Conservation (phyloP, 371 early-diverging fungal species). For the Mortierella sp. region DNA sequence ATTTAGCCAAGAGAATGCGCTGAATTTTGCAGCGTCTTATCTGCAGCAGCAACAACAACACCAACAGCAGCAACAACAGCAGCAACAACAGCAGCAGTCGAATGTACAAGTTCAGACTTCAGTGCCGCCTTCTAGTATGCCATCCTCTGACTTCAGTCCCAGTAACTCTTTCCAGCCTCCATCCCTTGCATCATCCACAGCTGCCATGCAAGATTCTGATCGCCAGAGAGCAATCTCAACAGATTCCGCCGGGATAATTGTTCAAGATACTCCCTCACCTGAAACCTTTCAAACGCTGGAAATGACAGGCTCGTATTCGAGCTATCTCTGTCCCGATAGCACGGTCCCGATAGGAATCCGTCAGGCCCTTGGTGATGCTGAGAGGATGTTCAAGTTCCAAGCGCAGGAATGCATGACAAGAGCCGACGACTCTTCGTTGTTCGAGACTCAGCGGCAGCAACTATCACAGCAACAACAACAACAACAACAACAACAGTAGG, state of each 20-base stretch:
- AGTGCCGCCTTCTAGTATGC: not conserved
- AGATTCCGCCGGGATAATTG: not conserved
- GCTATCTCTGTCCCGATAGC: constrained; percentile 29
- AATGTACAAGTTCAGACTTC: not conserved
- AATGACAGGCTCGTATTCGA: constrained; percentile 23
- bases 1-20: constrained; percentile 20
- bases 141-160: constrained; percentile 1
- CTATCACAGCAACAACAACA: constrained; percentile 1
- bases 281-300: constrained; percentile 29
- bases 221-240: constrained; percentile 5
- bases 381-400: constrained; percentile 34
- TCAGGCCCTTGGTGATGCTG: constrained; percentile 25
- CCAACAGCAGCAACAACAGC: constrained; percentile 38
- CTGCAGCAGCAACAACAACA: constrained; percentile 40
- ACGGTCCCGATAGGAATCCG: constrained; percentile 30
- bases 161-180: not conserved
- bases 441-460: constrained; percentile 2
- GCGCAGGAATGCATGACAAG: constrained; percentile 11
- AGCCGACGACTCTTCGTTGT: constrained; percentile 5
- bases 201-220: not conserved
- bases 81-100: constrained; percentile 10
- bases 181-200: not conserved
- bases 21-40: constrained; percentile 28
- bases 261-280: constrained; percentile 36
- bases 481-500: no score